These are phyloP conservation scores for Dimocarpus longan DNA, from an alignment of 345 rosid species.

Conservation along the genomic window DNA sequence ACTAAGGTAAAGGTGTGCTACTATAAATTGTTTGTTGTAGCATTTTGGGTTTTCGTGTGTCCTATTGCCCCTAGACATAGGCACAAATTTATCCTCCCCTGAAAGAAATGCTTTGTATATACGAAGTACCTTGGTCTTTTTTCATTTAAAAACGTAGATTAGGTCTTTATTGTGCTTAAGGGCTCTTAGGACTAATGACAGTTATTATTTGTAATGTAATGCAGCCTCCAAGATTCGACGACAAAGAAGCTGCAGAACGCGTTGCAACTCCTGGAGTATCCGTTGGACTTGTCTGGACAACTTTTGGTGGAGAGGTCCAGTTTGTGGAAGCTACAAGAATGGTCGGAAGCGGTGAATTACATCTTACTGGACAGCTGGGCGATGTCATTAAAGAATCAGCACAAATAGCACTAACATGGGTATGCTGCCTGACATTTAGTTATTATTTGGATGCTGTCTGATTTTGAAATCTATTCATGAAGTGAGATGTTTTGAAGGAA, in stretches of 20 bases:
- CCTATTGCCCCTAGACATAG: constrained; percentile 1
- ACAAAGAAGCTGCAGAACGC: constrained; percentile 92
- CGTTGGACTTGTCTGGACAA: constrained; percentile 98
- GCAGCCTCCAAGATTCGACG: constrained; percentile 97
- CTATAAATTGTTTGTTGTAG: neutral
- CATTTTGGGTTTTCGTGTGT: constrained; percentile 12
- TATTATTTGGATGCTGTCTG: neutral
- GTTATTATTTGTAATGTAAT: constrained; percentile 27
- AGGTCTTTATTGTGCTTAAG: constrained; percentile 10
- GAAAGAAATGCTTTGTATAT: constrained; percentile 1
- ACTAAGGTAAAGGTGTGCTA: neutral
- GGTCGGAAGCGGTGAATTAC: constrained; percentile 92
- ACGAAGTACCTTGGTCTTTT: neutral
- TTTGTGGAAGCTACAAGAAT: constrained; percentile 92
- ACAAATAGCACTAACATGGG: constrained; percentile 98
- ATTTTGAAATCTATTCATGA: neutral
- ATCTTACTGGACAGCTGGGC: constrained; percentile 98
- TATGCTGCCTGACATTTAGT: constrained; percentile 23
- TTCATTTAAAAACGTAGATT: neutral
- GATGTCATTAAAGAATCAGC: constrained; percentile 99
- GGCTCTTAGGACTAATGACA: constrained; percentile 1
- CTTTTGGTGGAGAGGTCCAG: constrained; percentile 98
- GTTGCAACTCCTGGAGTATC: constrained; percentile 91
- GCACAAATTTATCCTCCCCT: constrained; percentile 7
- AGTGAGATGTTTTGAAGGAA: neutral